Percentiles rank a stretch among this genome's conserved stretches.
phyloP scores from a whole-genome alignment of 169 alveolate genomes.

The Plasmodium coatneyi region DNA sequence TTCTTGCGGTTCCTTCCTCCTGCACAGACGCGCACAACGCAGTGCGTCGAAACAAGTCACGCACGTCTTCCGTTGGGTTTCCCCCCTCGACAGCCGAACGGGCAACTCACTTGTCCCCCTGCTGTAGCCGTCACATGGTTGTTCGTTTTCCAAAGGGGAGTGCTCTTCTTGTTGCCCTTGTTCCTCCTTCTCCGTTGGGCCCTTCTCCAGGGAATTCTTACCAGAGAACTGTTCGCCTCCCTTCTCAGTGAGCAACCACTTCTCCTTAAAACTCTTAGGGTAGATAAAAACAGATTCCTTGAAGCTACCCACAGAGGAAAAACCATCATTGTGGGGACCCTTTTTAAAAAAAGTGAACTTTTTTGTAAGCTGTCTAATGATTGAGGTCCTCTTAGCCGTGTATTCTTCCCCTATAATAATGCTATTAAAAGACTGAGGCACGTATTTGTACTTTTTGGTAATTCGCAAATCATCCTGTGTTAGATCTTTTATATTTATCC shows the following conservation, averaged over 20 bases:
- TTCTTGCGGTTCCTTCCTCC: background rate
- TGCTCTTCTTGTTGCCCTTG: background rate
- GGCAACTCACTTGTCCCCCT: background rate
- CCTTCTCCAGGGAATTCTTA: background rate
- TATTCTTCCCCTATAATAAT: constrained; percentile 27
- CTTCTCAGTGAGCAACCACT: background rate
- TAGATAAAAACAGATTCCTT: background rate
- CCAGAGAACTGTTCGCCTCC: background rate
- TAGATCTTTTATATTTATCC: constrained; percentile 36
- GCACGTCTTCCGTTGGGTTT: background rate
- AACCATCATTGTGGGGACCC: background rate
- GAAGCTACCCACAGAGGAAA: background rate
- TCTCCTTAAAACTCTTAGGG: background rate
- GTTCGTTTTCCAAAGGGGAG: background rate
- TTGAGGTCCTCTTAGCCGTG: background rate
- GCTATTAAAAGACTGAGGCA: constrained; percentile 14
- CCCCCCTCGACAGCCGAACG: background rate
- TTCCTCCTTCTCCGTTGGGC: background rate
- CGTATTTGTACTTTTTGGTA: constrained; percentile 11
- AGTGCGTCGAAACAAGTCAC: background rate
- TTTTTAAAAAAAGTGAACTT: constrained; percentile 45
- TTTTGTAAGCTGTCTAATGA: constrained; percentile 37
- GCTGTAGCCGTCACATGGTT: background rate
- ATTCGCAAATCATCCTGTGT: constrained; percentile 39
- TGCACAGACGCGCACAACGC: background rate